These are phyloP conservation scores for Penicillium bialowiezense DNA, from an alignment of 495 filamentous ascomycete species.

Conservation along the genomic window DNA sequence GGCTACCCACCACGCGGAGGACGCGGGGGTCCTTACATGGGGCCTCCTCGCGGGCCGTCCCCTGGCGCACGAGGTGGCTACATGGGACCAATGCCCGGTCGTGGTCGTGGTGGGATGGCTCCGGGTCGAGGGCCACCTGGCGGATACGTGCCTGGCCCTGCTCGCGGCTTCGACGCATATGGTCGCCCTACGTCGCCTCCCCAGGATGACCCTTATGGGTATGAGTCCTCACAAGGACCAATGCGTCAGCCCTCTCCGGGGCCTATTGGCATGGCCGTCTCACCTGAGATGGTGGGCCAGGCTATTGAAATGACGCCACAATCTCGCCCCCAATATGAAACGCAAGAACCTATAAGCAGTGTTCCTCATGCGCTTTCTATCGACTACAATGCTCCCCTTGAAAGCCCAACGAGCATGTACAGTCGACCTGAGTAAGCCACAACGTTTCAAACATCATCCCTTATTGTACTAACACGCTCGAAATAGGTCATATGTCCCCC, in stretches of 20 bases:
- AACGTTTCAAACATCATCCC: neutral
- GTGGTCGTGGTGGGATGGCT: constrained; percentile 32
- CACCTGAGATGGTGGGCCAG: constrained; percentile 57
- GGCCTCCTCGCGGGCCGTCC: constrained; percentile 34
- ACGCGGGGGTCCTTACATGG: constrained; percentile 50
- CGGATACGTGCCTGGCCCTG: constrained; percentile 31
- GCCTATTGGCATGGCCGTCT: constrained; percentile 54
- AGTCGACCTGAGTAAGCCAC: constrained; percentile 68
- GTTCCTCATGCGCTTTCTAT: constrained; percentile 45
- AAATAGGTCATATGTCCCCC: constrained; percentile 58
- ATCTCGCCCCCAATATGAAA: constrained; percentile 30
- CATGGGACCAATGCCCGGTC: constrained; percentile 30
- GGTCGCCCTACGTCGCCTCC: constrained; percentile 21
- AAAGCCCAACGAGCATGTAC: constrained; percentile 66
- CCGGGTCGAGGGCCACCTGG: constrained; percentile 54
- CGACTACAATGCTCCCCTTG: constrained; percentile 26
- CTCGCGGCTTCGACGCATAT: constrained; percentile 23
- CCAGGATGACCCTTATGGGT: constrained; percentile 32
- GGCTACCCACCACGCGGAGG: constrained; percentile 55
- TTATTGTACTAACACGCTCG: constrained; percentile 25
- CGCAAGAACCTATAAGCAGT: constrained; percentile 55
- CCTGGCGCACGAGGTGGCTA: constrained; percentile 30
- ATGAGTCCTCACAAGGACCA: constrained; percentile 2
- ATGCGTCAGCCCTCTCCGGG: constrained; percentile 51
- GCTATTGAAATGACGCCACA: constrained; percentile 77